Evolutionary conservation across 2,329 filamentous ascomycete genomes (phyloP).

Genomic region (Plenodomus tracheiphilus): DNA sequence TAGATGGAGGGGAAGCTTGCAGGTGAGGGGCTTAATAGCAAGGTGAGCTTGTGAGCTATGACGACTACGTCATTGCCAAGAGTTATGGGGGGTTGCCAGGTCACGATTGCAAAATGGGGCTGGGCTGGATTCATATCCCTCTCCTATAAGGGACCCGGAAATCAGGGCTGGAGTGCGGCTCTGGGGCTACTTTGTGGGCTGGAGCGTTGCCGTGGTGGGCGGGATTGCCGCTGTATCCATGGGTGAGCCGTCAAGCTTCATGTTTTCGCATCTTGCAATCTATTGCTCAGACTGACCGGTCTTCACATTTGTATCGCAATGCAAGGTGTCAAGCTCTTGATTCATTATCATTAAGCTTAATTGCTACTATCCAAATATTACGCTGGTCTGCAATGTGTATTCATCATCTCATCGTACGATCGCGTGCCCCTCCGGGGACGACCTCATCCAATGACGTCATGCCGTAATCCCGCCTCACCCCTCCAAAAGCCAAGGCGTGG

Average conservation of each 20-base stretch:
- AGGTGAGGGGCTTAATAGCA: slow-evolving; percentile 33
- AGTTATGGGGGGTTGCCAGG: background rate
- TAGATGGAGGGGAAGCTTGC: slow-evolving; percentile 29
- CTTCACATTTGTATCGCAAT: no score
- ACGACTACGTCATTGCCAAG: slow-evolving; percentile 41
- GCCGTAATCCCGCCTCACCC: slow-evolving; percentile 3
- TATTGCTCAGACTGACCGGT: no score
- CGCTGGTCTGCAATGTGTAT: slow-evolving; percentile 12
- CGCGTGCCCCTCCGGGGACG: slow-evolving; percentile 12
- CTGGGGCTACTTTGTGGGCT: background rate
- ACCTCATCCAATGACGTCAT: slow-evolving; percentile 32
- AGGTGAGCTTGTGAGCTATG: slow-evolving; percentile 29
- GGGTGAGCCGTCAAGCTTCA: background rate
- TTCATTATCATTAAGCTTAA: background rate
- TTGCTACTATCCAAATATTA: slow-evolving; percentile 28
- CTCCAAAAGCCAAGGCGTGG: slow-evolving; percentile 15
- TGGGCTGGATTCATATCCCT: background rate
- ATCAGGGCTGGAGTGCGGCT: background rate
- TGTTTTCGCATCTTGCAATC: no score
- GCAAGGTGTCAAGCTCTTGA: background rate
- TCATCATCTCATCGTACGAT: slow-evolving; percentile 16
- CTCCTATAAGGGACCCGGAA: background rate
- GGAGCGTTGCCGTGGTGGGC: background rate
- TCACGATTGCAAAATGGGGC: background rate
- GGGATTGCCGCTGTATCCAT: background rate